These are phyloP conservation scores for Delitschia confertaspora DNA, from an alignment of 495 filamentous ascomycete genomes.

Conservation along the genomic window DNA sequence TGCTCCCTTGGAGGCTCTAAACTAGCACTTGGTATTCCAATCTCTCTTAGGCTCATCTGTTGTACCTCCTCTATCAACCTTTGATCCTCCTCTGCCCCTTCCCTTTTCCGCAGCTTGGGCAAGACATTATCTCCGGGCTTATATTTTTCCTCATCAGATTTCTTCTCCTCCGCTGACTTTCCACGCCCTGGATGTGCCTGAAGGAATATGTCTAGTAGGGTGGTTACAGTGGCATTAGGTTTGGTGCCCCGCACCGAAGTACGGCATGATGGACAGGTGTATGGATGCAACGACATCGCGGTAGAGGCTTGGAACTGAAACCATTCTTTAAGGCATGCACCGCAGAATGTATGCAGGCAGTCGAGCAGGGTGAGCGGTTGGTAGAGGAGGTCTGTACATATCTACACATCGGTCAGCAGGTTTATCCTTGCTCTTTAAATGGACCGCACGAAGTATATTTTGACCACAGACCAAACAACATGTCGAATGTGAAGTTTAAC, in stretches of 20 bases:
- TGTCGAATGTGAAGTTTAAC: neutral
- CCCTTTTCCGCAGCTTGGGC: constrained; percentile 44
- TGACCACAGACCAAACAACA: neutral
- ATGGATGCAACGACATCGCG: constrained; percentile 46
- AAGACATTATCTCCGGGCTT: constrained; percentile 69
- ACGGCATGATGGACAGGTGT: constrained; percentile 91
- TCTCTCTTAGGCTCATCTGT: constrained; percentile 62
- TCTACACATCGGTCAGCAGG: constrained; percentile 45
- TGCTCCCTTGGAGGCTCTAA: constrained; percentile 34
- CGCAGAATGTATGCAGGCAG: constrained; percentile 96
- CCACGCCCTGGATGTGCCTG: constrained; percentile 62
- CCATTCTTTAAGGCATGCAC: constrained; percentile 89
- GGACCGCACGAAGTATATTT: constrained; percentile 4
- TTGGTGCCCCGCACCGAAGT: constrained; percentile 70
- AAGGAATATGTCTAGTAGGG: constrained; percentile 71
- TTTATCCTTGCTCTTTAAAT: constrained; percentile 7
- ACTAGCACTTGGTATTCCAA: constrained; percentile 36
- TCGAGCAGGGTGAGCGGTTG: constrained; percentile 93
- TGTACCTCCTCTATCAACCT: constrained; percentile 61
- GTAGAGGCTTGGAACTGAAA: constrained; percentile 59
- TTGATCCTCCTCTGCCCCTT: constrained; percentile 56
- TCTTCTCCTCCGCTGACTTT: constrained; percentile 58
- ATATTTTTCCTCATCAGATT: constrained; percentile 60
- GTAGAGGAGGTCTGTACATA: constrained; percentile 92
- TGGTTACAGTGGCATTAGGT: constrained; percentile 75